Evolutionary conservation across 2,329 filamentous ascomycete genomes (phyloP), one percentile per base, ranked within the genome.

Genomic region (Penicillium thymicola): DNA sequence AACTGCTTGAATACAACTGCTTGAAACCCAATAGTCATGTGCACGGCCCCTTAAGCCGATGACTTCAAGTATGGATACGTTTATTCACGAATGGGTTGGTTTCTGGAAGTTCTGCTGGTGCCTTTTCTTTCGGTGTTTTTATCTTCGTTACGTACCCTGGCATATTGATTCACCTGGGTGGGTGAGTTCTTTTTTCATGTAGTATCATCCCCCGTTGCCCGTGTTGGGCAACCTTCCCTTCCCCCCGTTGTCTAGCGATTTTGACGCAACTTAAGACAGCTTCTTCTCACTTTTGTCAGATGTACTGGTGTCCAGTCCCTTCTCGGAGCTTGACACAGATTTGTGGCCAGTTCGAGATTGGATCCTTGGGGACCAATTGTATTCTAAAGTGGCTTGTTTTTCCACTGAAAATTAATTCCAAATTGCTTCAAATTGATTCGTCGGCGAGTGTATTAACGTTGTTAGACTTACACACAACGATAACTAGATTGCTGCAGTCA

Each of bases 351-450:
- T 59, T 60, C 64, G 55, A 60, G 32, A 49, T 57, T 57, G 65
- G 59, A 57, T 69, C 67, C 63, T 57, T 62, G 49, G 32, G 48
- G 63, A 61, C 63, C 59, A 60, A 54, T 63, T 72, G 67, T 71
- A 71, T 59, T 71, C 54, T 70, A 70, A 54, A 62, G 18, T 51
- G 51, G 55, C 49, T 66, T 64, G 57, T 62, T 61, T 59, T 47
- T 30, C 58, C 57, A 51, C 58, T 47, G 32, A 49, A 51, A 54
- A 42, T 52, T 45, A 56, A 54, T 56, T 43, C 5, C 5, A 23
- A 30, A 34, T 27, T 47, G 28, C 37, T 43, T 43, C 23, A 30
- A 18, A 38, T 27, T 23, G 34, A 36, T 47, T 36, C 14, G 6
- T 25, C 30, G 4, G 9, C 9, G 2, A n/a, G 14, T 25, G 2